A percentile compares a stretch with the other conserved stretches of the same genome.
These are phyloP conservation scores for Verticillium nonalfalfae DNA, from an alignment of 2,329 filamentous ascomycete genomes.

Conservation along the genomic window DNA sequence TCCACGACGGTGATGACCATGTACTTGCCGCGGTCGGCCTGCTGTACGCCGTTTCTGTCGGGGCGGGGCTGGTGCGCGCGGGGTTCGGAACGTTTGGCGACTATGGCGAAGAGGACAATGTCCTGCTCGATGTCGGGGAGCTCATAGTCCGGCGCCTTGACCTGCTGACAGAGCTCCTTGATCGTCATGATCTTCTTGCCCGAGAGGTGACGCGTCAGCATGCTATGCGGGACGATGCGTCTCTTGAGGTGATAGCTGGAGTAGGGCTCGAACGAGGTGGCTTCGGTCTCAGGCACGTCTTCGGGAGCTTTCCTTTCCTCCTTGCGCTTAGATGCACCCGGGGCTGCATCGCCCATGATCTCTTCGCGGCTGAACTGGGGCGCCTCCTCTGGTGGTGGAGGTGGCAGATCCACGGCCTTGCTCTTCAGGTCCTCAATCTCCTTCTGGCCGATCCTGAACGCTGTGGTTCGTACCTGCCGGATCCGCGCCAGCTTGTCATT, in stretches of 20 bases:
- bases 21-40: slow-evolving; percentile 69
- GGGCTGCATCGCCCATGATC: slow-evolving; percentile 35
- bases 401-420: slow-evolving; percentile 47
- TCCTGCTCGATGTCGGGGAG: slow-evolving; percentile 80
- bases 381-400: slow-evolving; percentile 33
- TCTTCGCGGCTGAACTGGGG: slow-evolving; percentile 59
- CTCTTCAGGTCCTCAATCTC: slow-evolving; percentile 56
- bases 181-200: slow-evolving; percentile 73
- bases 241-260: slow-evolving; percentile 79
- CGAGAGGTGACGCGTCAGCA: slow-evolving; percentile 70
- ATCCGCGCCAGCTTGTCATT: slow-evolving; percentile 46
- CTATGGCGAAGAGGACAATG: slow-evolving; percentile 80
- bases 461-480: slow-evolving; percentile 43
- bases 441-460: slow-evolving; percentile 50
- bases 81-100: slow-evolving; percentile 84
- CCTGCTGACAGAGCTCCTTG: slow-evolving; percentile 70
- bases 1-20: slow-evolving; percentile 89
- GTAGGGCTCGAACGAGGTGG: slow-evolving; percentile 74
- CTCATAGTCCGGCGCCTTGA: slow-evolving; percentile 78
- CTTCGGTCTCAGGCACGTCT: slow-evolving; percentile 36
- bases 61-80: slow-evolving; percentile 46
- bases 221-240: slow-evolving; percentile 74
- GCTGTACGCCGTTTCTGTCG: slow-evolving; percentile 35
- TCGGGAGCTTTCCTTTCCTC: slow-evolving; percentile 17
- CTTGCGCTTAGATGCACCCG: slow-evolving; percentile 12